phyloP scores from a whole-genome alignment of 148 eudicot species.

The Cornus kousa region DNA sequence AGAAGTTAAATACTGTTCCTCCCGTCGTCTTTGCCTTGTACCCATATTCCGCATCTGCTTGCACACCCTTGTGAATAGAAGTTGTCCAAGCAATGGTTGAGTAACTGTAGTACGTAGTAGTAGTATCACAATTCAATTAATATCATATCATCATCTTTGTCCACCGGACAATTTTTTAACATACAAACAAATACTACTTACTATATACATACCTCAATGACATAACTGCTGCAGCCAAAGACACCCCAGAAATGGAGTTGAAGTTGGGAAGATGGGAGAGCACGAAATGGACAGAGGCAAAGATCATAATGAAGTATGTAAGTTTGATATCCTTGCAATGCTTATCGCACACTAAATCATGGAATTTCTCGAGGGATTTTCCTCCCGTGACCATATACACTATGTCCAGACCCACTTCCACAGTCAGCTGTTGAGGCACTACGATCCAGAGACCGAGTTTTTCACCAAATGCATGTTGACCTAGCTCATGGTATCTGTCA shows the following conservation, averaged over 20 bases:
- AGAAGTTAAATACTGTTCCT: conserved; percentile 46
- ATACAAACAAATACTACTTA: no score
- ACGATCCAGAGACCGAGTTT: conserved; percentile 45
- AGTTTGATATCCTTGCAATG: conserved; percentile 33
- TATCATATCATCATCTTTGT: no score
- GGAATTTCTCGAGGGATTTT: conserved; percentile 36
- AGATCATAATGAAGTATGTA: conserved; percentile 42
- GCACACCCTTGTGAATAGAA: conserved; percentile 34
- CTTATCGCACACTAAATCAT: conserved; percentile 14
- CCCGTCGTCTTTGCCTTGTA: conserved; percentile 24
- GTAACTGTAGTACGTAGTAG: no score
- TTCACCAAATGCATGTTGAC: conserved; percentile 48
- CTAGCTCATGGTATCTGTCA: conserved; percentile 50
- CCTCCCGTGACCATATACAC: conserved; percentile 56
- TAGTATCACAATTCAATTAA: neutral
- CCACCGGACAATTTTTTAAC: no score
- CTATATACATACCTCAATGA: conserved; percentile 31
- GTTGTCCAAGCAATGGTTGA: conserved; percentile 47
- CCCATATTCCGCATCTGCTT: conserved; percentile 30
- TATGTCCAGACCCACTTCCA: conserved; percentile 36
- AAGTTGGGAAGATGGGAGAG: conserved; percentile 50
- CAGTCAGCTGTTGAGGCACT: conserved; percentile 42
- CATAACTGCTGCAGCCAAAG: conserved; percentile 49
- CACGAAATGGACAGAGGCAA: conserved; percentile 46
- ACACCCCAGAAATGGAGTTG: conserved; percentile 41